Base-by-base conservation (phyloP, 164 flowering plant species). In the Euptelea pleiosperma region DNA sequence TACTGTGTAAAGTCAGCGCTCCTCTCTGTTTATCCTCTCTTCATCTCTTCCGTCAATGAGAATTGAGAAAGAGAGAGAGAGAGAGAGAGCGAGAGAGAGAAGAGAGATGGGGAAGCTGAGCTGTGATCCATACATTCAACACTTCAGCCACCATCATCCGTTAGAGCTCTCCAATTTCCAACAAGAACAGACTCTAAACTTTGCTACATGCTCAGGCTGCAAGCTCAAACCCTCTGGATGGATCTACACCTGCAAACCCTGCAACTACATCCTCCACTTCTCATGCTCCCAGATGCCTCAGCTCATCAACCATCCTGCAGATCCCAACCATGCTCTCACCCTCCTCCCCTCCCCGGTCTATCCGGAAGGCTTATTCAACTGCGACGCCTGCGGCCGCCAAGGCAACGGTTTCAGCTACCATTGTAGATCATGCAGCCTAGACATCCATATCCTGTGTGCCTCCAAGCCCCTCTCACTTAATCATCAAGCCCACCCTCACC, bases 111-210 rank as follows among this genome's bases (percentile, higher is more conserved):
- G 62, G 43, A 62, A 28, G 53, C 48, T 44, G 41, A 50, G 33
- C 29, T 56, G 30, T 10, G 52, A 63, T 15, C 46, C 37, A 33
- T 8, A 10, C 52, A 61, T 70, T 16, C 40, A 52, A 4, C 76
- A 76, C 34, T 72, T 76, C 62, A 69, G 74, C 68, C 79, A 76
- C 41, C 70, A 64, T 1, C 79, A 72, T 36, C 67, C 65, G 2
- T 30, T 76, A 19, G 52, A 66, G 6, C 65, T 72, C 37, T 60
- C 45, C 25, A 31, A 64, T 14, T 19, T 26, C 33, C 59, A 57
- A 33, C 59, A 57, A 33, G 31, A 30, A 8, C 47, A 6, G 0
- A 3, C 21, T 0, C 39, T 8, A 9, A 43, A 52, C 9, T 19
- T 18, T 6, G 34, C 42, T 26, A 0, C 47, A 22, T 63, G 74